phyloP scores from a whole-genome alignment of 75 land plant species.

The Pseudotsuga menziesii region DNA sequence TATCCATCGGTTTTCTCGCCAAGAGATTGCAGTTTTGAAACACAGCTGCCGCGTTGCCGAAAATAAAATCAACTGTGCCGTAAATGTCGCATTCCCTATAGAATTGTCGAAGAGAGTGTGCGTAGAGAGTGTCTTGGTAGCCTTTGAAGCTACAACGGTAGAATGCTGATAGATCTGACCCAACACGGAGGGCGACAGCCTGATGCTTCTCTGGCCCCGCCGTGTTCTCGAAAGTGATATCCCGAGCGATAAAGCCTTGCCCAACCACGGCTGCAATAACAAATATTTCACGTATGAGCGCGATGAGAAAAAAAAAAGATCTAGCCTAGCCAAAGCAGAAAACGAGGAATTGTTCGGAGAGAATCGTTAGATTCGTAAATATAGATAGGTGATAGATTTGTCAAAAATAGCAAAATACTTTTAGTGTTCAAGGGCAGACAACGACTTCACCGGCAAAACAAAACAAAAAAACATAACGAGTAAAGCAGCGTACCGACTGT shows the following conservation, averaged over 20 bases:
- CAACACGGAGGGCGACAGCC: slow-evolving; percentile 52
- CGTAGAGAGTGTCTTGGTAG: slow-evolving; percentile 57
- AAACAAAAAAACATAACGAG: not conserved
- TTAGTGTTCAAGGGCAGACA: too few relatives aligned
- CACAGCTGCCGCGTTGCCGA: too few relatives aligned
- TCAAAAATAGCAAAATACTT: too few relatives aligned
- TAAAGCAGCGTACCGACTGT: not conserved
- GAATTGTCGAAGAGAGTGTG: slow-evolving; percentile 51
- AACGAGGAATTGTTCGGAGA: too few relatives aligned
- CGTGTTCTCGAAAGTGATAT: slow-evolving; percentile 54
- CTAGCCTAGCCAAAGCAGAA: too few relatives aligned
- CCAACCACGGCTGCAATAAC: slow-evolving; percentile 38
- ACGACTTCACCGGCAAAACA: too few relatives aligned
- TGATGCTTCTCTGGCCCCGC: slow-evolving; percentile 55
- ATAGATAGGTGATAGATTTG: too few relatives aligned
- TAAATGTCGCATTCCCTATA: slow-evolving; percentile 48
- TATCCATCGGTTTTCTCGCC: not conserved
- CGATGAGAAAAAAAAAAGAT: too few relatives aligned
- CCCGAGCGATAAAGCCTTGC: slow-evolving; percentile 37
- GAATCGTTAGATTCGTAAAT: too few relatives aligned
- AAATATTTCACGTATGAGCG: not conserved
- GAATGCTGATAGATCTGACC: slow-evolving; percentile 45
- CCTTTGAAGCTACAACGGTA: slow-evolving; percentile 45
- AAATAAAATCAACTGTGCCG: slow-evolving; percentile 61
- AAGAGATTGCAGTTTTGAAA: not conserved